These are phyloP conservation scores for Pyrenochaeta sp. DNA, from an alignment of 2,329 filamentous ascomycete genomes.

Conservation along the genomic window DNA sequence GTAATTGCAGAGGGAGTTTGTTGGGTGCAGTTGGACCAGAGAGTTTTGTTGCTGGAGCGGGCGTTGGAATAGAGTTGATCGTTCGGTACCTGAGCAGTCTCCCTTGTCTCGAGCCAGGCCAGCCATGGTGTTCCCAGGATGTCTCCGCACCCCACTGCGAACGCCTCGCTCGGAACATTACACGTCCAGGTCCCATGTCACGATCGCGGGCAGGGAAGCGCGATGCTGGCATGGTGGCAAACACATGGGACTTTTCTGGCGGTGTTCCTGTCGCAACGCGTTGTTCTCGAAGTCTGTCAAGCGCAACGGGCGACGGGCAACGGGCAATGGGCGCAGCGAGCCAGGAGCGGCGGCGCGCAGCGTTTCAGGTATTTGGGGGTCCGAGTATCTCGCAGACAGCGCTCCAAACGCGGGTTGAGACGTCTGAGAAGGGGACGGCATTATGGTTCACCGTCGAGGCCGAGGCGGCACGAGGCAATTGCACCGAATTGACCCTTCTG, in stretches of 20 bases:
- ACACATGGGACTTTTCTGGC: conserved; percentile 30
- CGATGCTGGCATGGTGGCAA: conserved; percentile 23
- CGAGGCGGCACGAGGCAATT: conserved; percentile 22
- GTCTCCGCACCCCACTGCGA: conserved; percentile 49
- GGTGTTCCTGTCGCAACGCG: conserved; percentile 28
- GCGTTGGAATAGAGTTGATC: conserved; percentile 49
- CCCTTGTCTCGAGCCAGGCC: conserved; percentile 47
- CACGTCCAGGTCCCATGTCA: conserved; percentile 50
- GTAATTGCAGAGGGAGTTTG: not conserved
- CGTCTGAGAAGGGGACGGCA: conserved; percentile 24
- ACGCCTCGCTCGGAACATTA: conserved; percentile 49
- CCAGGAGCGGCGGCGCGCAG: conserved; percentile 30
- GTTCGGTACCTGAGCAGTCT: conserved; percentile 48
- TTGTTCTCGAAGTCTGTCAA: conserved; percentile 40
- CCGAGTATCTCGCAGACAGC: conserved; percentile 18
- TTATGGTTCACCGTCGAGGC: conserved; percentile 12
- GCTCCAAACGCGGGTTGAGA: conserved; percentile 29
- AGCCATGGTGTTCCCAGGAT: conserved; percentile 45
- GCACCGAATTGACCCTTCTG: conserved; percentile 21
- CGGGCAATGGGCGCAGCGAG: conserved; percentile 11
- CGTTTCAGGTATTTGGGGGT: conserved; percentile 25
- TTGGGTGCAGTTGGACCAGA: conserved; percentile 3
- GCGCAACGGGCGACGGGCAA: too few species aligned
- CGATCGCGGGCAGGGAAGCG: conserved; percentile 43
- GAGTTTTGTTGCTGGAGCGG: conserved; percentile 13